Conservation (phyloP, 352 stramenopile genomes). For the Phytophthora pinifolia region DNA sequence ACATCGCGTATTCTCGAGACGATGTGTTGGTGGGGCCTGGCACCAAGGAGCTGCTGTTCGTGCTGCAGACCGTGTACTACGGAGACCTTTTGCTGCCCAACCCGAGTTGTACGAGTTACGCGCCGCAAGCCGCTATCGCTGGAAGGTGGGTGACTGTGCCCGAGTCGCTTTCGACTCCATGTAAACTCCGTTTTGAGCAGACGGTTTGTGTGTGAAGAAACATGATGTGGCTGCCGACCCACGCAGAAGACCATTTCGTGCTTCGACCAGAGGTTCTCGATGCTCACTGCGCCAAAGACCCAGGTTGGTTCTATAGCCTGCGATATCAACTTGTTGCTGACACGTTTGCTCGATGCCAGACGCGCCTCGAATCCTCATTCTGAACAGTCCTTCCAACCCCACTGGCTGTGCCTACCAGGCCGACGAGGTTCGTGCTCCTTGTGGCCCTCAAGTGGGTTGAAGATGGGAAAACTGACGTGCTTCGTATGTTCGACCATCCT, state of each 20-base stretch:
- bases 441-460: neutral
- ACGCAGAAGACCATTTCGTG: constrained; percentile 80
- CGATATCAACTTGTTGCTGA: constrained; percentile 4
- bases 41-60: constrained; percentile 88
- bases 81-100: constrained; percentile 83
- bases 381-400: constrained; percentile 87
- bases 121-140: constrained; percentile 82
- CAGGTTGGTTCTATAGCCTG: constrained; percentile 37
- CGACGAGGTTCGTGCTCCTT: constrained; percentile 48
- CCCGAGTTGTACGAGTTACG: constrained; percentile 86
- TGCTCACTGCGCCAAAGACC: constrained; percentile 72
- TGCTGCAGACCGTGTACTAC: constrained; percentile 90
- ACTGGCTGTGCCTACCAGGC: constrained; percentile 83
- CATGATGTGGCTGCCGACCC: constrained; percentile 87
- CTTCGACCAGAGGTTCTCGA: constrained; percentile 82
- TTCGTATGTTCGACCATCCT: neutral
- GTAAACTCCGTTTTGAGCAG: neutral
- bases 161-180: neutral
- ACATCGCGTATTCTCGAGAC: constrained; percentile 67
- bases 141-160: constrained; percentile 46
- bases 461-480: constrained; percentile 5
- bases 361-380: constrained; percentile 80
- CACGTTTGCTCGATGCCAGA: constrained; percentile 32
- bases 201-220: constrained; percentile 42
- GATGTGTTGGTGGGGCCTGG: constrained; percentile 86